phyloP scores from a whole-genome alignment of 495 filamentous ascomycete genomes.

The Xylaria longipes region DNA sequence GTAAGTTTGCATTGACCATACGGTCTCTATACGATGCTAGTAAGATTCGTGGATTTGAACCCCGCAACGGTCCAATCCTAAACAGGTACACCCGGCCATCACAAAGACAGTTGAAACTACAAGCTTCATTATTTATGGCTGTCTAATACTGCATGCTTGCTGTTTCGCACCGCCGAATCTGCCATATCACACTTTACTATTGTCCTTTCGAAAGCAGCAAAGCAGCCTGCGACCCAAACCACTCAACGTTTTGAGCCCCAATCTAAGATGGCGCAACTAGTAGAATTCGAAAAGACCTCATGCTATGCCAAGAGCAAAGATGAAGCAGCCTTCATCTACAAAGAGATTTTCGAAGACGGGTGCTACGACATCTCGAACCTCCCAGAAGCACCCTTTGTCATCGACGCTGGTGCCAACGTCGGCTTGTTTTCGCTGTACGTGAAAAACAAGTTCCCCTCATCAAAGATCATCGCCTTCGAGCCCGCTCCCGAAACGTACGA shows the following conservation, averaged over 20 bases:
- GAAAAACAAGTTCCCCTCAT: conserved; percentile 34
- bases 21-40: neutral
- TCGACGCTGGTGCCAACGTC: conserved; percentile 39
- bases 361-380: conserved; percentile 28
- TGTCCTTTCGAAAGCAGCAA: neutral
- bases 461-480: conserved; percentile 39
- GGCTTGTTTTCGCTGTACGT: conserved; percentile 40
- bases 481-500: conserved; percentile 37
- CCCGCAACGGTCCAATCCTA: neutral
- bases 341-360: conserved; percentile 33
- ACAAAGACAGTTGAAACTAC: neutral
- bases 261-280: conserved; percentile 6
- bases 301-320: conserved; percentile 21
- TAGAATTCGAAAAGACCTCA: conserved; percentile 13
- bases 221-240: neutral
- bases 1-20: conserved; percentile 3
- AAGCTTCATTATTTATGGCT: neutral
- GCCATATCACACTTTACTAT: neutral
- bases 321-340: conserved; percentile 32
- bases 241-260: neutral
- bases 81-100: neutral
- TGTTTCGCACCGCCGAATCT: neutral
- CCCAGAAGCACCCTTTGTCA: conserved; percentile 30
- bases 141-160: neutral
- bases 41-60: neutral